These are phyloP conservation scores for Monosporozyma aerobia DNA, from an alignment of 805 yeast genomes.

Conservation along the genomic window DNA sequence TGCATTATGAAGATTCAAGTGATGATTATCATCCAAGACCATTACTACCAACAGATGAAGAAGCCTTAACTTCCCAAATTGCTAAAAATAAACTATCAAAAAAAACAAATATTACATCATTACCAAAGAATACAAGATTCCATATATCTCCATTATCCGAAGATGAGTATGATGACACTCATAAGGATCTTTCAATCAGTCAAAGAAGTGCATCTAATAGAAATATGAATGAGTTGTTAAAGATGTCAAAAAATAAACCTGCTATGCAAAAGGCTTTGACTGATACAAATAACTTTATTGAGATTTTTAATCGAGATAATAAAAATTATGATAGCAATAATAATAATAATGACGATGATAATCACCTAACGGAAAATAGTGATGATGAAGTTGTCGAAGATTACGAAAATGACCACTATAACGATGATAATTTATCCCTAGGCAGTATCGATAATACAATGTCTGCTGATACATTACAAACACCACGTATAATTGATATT, in stretches of 20 bases:
- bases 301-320: slow-evolving; percentile 9
- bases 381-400: background rate
- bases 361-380: background rate
- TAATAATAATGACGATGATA: background rate
- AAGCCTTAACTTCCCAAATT: slow-evolving; percentile 2
- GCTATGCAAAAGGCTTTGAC: slow-evolving; percentile 24
- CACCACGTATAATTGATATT: background rate
- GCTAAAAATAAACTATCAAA: background rate
- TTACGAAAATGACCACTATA: slow-evolving; percentile 2
- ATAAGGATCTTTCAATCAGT: background rate
- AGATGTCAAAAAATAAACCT: slow-evolving; percentile 5
- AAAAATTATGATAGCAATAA: background rate
- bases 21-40: slow-evolving; percentile 14
- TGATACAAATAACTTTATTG: slow-evolving; percentile 26
- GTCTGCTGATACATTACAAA: background rate
- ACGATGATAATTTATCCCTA: slow-evolving; percentile 6
- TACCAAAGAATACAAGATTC: background rate
- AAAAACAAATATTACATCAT: background rate
- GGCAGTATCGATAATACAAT: slow-evolving; percentile 7
- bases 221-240: slow-evolving; percentile 12
- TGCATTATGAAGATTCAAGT: background rate
- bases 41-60: slow-evolving; percentile 24
- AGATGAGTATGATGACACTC: background rate
- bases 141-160: background rate
- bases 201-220: slow-evolving; percentile 19